Base-by-base conservation (phyloP, 768 basidiomycete genomes). In the Russula foetens region DNA sequence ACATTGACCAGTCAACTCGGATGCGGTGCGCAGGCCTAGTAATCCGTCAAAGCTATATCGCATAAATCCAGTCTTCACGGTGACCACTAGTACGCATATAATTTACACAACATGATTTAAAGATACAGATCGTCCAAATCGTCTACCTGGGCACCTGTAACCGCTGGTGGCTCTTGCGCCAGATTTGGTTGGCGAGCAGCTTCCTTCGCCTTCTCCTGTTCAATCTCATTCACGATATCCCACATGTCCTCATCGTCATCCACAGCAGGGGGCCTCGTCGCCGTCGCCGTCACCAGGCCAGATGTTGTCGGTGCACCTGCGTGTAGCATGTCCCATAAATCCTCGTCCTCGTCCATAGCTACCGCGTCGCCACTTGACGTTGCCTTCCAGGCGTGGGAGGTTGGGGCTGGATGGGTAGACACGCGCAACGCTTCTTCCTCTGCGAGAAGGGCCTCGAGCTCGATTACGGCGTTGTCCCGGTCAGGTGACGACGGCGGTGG, bases 181-280 rank as follows among this genome's bases (percentile, higher is more conserved):
- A 15, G 7, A 38, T 66, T 53, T 39, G 44, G 15, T 46, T 29
- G 38, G 23, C 15, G 48, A 7, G 50, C 9, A 33, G 14, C 23
- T 43, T 62, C 41, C 17, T 49, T 51, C 26, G 28, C 21, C 53
- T 58, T 41, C 14, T 66, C 67, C 61, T 61, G 69, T 69, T 83
- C 84, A 35, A 83, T 71, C 68, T 88, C 83, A 43, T 79, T 68
- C 55, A 89, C 73, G 44, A 86, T 76, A 64, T 84, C 80, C 84
- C 90, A 90, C 79, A 90, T 81, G 7, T 88, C 88, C 44, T 83
- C 81, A 35, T 87, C 84, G 7, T 82, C 80, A 17, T 73, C 68
- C 21, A 63, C 58, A 1, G 60, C 66, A 6, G 68, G n/a, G n/a
- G n/a, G n/a, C n/a, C n/a, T n/a, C n/a, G n/a, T 44, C 55, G 62